A percentile compares a stretch with the other conserved stretches of the same genome.
Evolutionary conservation across 1,284 basidiomycete genomes (phyloP).

Genomic region (Lentinula novae-zelandiae): DNA sequence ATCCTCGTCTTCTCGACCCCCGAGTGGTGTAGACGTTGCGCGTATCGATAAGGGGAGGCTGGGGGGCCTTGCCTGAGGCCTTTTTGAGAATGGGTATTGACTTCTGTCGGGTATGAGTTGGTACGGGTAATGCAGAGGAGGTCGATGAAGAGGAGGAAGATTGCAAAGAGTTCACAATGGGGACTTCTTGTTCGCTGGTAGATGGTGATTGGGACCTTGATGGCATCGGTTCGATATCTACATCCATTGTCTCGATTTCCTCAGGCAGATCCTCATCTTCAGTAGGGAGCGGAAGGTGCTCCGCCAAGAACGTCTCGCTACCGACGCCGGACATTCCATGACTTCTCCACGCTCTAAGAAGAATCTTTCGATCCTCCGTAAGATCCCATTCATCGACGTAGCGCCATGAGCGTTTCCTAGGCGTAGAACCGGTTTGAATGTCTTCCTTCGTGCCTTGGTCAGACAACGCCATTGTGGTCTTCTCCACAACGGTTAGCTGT

Average conservation of each 20-base stretch:
- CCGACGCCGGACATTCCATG: constrained; percentile 26
- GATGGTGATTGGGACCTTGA: constrained; percentile 1
- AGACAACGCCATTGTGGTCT: constrained; percentile 47
- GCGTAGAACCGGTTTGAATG: constrained; percentile 62
- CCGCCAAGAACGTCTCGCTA: constrained; percentile 32
- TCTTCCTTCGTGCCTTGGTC: constrained; percentile 62
- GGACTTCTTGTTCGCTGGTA: constrained; percentile 6
- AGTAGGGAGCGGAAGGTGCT: constrained; percentile 28
- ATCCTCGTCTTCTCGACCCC: constrained; percentile 12
- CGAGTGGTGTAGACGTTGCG: constrained; percentile 17
- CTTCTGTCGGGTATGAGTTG: constrained; percentile 1
- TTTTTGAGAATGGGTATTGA: constrained; percentile 10
- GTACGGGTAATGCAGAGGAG: constrained; percentile 1
- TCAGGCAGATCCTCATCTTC: constrained; percentile 20
- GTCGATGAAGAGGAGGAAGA: constrained; percentile 12
- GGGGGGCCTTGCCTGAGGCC: neutral
- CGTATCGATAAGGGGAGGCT: constrained; percentile 13
- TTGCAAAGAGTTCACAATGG: constrained; percentile 2
- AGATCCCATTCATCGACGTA: constrained; percentile 68
- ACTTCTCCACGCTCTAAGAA: constrained; percentile 50
- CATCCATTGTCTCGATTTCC: constrained; percentile 18
- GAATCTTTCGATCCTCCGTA: constrained; percentile 54
- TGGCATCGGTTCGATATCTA: constrained; percentile 9
- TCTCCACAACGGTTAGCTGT: constrained; percentile 45
- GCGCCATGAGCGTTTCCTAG: constrained; percentile 66